Percentiles rank a stretch among this genome's conserved stretches.
Evolutionary conservation across 306 rosid species (phyloP).

Genomic region (Acacia acuminata): DNA sequence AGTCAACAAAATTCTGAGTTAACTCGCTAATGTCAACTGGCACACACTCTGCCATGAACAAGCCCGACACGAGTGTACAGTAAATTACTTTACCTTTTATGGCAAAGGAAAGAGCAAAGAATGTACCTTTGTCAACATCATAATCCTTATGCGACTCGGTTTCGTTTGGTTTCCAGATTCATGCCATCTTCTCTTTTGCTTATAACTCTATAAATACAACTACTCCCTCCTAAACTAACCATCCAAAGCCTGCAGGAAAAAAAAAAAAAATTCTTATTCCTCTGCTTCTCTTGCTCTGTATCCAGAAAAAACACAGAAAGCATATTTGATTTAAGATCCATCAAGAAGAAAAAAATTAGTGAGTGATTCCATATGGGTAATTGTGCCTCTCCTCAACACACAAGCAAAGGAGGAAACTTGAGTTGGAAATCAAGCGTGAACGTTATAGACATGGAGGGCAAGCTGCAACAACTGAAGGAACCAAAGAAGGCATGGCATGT

Average conservation of each 20-base stretch:
- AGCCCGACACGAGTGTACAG: not conserved
- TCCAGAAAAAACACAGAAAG: not conserved
- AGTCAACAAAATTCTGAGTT: not conserved
- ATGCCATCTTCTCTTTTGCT: not conserved
- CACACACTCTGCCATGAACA: not conserved
- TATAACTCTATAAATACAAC: slow-evolving; percentile 32
- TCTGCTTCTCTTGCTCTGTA: slow-evolving; percentile 1
- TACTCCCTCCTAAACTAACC: not conserved
- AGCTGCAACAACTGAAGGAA: slow-evolving; percentile 51
- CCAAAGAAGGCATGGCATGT: slow-evolving; percentile 49
- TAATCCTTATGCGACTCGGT: not conserved
- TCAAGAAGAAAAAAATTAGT: not conserved
- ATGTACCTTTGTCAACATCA: slow-evolving; percentile 10
- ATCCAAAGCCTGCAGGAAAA: not conserved
- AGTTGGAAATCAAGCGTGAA: slow-evolving; percentile 37
- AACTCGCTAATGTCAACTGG: not conserved
- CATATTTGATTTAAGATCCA: not conserved
- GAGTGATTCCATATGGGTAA: slow-evolving; percentile 48
- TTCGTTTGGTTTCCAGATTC: not conserved
- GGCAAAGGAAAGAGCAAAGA: slow-evolving; percentile 12
- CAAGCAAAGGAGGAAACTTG: slow-evolving; percentile 28
- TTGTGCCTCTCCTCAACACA: slow-evolving; percentile 49
- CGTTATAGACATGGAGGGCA: slow-evolving; percentile 55
- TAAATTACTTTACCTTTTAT: too few species aligned
- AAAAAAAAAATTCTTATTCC: not conserved